These are phyloP conservation scores for Trichoderma virens DNA, from an alignment of 495 filamentous ascomycete species.

Conservation along the genomic window DNA sequence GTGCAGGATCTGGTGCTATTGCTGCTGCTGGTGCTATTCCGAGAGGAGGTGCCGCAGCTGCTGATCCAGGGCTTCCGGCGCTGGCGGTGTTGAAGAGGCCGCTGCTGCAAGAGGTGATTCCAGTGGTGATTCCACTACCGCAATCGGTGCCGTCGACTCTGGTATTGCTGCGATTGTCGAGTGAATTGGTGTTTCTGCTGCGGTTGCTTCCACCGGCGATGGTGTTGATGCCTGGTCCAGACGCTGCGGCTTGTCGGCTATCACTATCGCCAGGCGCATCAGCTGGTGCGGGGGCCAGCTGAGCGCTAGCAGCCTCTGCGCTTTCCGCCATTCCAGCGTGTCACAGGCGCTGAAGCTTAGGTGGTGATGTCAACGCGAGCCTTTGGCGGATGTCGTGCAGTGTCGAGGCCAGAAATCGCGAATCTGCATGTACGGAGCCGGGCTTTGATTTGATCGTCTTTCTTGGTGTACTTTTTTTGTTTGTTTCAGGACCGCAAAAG, in stretches of 20 bases:
- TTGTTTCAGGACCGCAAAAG: neutral
- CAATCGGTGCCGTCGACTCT: too few relatives aligned
- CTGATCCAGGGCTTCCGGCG: neutral
- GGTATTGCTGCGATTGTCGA: neutral
- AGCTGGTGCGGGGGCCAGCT: neutral
- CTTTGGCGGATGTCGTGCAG: too few relatives aligned
- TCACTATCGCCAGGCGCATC: neutral
- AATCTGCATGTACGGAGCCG: too few relatives aligned
- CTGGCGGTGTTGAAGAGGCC: neutral
- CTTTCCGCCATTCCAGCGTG: neutral
- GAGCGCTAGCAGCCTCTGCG: slow-evolving; percentile 2
- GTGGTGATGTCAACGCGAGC: neutral
- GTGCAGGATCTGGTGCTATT: too few relatives aligned
- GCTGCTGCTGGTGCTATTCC: too few relatives aligned
- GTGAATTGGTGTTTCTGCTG: neutral
- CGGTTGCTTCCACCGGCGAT: too few relatives aligned
- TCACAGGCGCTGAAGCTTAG: neutral
- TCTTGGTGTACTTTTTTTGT: too few relatives aligned
- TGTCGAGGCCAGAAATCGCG: too few relatives aligned
- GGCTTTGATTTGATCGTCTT: too few relatives aligned
- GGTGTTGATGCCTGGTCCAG: neutral
- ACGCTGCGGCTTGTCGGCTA: neutral
- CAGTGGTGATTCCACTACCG: too few relatives aligned
- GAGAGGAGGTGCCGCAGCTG: neutral
- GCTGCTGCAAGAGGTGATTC: neutral